A percentile compares a stretch with the other conserved stretches of the same genome.
These are phyloP conservation scores for Zelopaecilomyces penicillatus DNA, from an alignment of 2,329 filamentous ascomycete species.

Conservation along the genomic window DNA sequence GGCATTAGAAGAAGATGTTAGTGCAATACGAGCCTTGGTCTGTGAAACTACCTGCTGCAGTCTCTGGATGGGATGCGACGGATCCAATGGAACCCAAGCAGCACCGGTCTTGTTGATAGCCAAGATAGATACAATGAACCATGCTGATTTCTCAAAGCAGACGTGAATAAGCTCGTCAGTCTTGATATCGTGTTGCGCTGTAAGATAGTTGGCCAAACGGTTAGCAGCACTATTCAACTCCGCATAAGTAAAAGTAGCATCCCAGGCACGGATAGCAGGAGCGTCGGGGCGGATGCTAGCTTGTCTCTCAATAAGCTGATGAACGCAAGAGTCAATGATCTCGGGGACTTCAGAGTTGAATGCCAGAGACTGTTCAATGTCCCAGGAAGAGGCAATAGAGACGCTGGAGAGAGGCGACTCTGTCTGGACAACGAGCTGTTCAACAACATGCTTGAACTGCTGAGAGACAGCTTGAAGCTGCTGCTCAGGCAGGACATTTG, in stretches of 20 bases:
- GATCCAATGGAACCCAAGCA: conserved; percentile 10
- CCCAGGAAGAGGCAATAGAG: conserved; percentile 2
- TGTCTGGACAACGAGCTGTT: conserved; percentile 1
- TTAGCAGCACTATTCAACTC: conserved; percentile 19
- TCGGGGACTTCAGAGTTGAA: conserved; percentile 3
- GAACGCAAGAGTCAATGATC: conserved; percentile 4
- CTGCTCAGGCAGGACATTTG: neutral
- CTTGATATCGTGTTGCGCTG: conserved; percentile 8
- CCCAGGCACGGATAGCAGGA: conserved; percentile 5
- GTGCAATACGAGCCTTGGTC: neutral
- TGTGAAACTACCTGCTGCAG: conserved; percentile 4
- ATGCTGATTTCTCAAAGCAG: conserved; percentile 10
- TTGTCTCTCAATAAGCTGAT: conserved; percentile 7
- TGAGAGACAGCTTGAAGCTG: conserved; percentile 4
- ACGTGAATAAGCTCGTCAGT: conserved; percentile 4
- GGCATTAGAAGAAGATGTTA: conserved; percentile 1
- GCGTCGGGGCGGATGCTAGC: conserved; percentile 1
- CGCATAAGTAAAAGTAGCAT: conserved; percentile 28
- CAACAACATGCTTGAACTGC: conserved; percentile 6
- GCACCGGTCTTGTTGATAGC: conserved; percentile 12
- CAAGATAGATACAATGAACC: conserved; percentile 12
- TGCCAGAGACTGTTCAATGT: conserved; percentile 1
- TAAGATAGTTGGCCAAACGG: conserved; percentile 9
- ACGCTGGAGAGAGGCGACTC: conserved; percentile 1
- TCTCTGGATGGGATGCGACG: conserved; percentile 6